Conservation (phyloP, 345 rosid genomes). For the Jatropha curcas region DNA sequence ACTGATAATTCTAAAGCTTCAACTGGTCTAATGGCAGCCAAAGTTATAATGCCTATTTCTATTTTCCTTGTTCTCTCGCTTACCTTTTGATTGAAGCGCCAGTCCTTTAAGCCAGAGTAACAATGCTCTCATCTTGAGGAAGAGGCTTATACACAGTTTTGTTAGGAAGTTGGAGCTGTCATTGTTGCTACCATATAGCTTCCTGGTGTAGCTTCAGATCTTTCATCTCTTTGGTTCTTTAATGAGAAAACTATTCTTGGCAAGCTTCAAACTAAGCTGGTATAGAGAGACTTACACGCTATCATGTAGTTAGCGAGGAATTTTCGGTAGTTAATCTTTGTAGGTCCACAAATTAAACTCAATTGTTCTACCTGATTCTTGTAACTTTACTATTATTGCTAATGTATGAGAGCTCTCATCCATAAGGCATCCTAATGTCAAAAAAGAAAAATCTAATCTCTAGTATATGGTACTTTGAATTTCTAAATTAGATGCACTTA, state of each 20-base stretch:
- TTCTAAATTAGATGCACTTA: no score
- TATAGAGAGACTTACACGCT: neutral
- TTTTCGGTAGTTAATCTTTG: no score
- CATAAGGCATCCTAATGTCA: no score
- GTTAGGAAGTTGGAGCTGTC: constrained; percentile 1
- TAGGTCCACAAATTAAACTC: constrained; percentile 18
- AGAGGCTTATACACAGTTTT: constrained; percentile 22
- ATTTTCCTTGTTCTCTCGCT: constrained; percentile 18
- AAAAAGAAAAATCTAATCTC: no score
- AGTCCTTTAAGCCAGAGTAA: constrained; percentile 5
- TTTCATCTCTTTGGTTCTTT: neutral
- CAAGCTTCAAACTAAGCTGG: neutral
- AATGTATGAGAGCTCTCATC: no score
- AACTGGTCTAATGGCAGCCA: neutral
- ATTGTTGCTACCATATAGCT: neutral
- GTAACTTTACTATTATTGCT: neutral
- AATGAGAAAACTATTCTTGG: neutral
- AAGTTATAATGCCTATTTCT: constrained; percentile 10
- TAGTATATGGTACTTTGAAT: no score
- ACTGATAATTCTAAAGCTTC: constrained; percentile 34
- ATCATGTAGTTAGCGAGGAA: neutral
- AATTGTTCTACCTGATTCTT: constrained; percentile 1
- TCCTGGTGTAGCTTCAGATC: neutral
- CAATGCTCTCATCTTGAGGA: neutral
- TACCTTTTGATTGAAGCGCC: constrained; percentile 15